Conservation (phyloP, 768 basidiomycete genomes). For the Serpula lacrymans region DNA sequence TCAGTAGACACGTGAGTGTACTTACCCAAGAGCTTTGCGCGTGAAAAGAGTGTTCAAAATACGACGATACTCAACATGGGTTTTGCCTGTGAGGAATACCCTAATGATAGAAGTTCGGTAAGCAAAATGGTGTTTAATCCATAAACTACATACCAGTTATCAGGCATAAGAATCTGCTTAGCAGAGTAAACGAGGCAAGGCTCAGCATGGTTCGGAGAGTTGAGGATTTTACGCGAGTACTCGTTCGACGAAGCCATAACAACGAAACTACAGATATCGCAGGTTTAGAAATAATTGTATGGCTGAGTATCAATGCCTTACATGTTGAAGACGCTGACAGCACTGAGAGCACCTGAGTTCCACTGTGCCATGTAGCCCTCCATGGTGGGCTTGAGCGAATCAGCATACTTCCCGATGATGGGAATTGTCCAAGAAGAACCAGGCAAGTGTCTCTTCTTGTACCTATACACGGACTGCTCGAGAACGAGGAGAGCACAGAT, state of each 20-base stretch:
- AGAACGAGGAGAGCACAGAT: conserved; percentile 73
- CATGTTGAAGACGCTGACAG: conserved; percentile 98
- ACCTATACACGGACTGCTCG: conserved; percentile 86
- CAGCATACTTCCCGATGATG: conserved; percentile 94
- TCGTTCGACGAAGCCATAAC: conserved; percentile 97
- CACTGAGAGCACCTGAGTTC: conserved; percentile 85
- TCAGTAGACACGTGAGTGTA: conserved; percentile 5
- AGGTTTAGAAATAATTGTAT: conserved; percentile 7
- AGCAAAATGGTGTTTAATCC: not conserved
- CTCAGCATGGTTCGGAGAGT: conserved; percentile 89
- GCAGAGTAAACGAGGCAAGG: conserved; percentile 93
- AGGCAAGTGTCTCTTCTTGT: conserved; percentile 85
- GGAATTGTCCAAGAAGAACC: conserved; percentile 93
- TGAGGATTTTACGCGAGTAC: conserved; percentile 91
- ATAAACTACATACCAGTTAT: conserved; percentile 69
- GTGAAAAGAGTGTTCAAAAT: conserved; percentile 91
- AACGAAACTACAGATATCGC: conserved; percentile 73
- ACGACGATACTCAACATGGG: conserved; percentile 90
- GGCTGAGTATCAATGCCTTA: conserved; percentile 33
- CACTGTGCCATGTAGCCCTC: conserved; percentile 91
- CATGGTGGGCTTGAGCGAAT: conserved; percentile 88
- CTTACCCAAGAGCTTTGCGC: conserved; percentile 84
- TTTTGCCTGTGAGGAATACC: conserved; percentile 97
- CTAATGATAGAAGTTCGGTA: conserved; percentile 33
- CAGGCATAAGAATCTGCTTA: conserved; percentile 76